Base-by-base conservation (phyloP, 192 early-diverging fungal species). In the Dissophora ornata region DNA sequence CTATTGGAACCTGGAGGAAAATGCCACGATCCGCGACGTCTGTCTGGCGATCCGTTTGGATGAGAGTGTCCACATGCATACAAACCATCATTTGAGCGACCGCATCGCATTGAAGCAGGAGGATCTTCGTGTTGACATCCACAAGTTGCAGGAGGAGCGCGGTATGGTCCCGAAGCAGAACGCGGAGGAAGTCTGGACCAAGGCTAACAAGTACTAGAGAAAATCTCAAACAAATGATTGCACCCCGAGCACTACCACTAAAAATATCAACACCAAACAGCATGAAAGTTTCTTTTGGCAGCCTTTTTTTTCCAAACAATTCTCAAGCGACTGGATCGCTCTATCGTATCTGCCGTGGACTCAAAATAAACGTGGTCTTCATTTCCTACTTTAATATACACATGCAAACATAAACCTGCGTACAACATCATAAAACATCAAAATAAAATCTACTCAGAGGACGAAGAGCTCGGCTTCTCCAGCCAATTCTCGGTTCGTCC, bases 21-120 rank as follows among this genome's bases (percentile, higher is more conserved):
- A 80, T 16, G 94, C 95, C 7, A 93, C 88, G 12, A 67, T 98
- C 41, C 88, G 90, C 42, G 95, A 98, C 41, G 89, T 97, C 13
- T 92, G 96, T 15, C 78, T 92, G 13, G 95, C 93, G 10, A 90
- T 98, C 13, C 86, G 97, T 28, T 88, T 94, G 15, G 97, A 98
- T 59, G 97, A 98, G 65, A 88, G 87, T 13, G 71, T 92, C 19
- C 96, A 98, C 75, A 85, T 95, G 57, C 93, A 97, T 47, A 90
- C 93, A 0, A 98, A 98, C 85, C 95, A 98, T 70, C 86, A 91
- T 47, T 84, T 98, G 38, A 87, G 93, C 16, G 89, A 90, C 64
- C 86, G 92, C 19, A 83, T 92, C 16, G 63, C 65, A 1, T 33
- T 77, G 28, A 77, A 77, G 36, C 73, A 77, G n/a, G 73, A 77